These are phyloP conservation scores for Leishmania mexicana DNA, from an alignment of 208 protist species.

Conservation along the genomic window DNA sequence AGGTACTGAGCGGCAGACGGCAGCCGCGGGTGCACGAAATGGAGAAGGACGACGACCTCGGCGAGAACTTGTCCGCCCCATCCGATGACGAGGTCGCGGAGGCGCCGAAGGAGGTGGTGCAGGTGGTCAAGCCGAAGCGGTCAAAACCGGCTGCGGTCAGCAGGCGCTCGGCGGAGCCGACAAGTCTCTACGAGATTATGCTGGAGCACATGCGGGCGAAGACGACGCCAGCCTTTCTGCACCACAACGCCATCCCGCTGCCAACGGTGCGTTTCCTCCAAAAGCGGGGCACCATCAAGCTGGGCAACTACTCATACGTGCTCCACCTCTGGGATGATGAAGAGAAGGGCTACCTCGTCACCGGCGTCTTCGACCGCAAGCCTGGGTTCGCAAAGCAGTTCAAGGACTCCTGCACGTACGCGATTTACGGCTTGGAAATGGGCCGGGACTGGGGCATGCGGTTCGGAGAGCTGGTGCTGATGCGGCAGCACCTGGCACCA, in stretches of 20 bases:
- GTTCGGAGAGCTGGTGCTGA: constrained; percentile 16
- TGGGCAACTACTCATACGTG: constrained; percentile 25
- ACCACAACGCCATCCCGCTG: constrained; percentile 71
- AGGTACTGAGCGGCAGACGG: constrained; percentile 15
- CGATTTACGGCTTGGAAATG: constrained; percentile 27
- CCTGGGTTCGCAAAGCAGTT: constrained; percentile 25
- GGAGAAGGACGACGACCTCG: not conserved
- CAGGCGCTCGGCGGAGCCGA: not conserved
- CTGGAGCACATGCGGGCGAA: constrained; percentile 45
- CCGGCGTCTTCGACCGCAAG: constrained; percentile 74
- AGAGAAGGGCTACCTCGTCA: constrained; percentile 65
- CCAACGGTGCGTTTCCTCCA: constrained; percentile 57
- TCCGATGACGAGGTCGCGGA: not conserved
- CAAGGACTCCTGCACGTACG: constrained; percentile 16
- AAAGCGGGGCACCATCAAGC: constrained; percentile 48
- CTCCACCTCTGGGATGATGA: constrained; percentile 85
- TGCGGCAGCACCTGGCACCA: constrained; percentile 25
- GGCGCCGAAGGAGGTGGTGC: not conserved
- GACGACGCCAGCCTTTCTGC: constrained; percentile 57
- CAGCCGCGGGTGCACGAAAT: constrained; percentile 11
- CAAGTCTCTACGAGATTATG: constrained; percentile 22
- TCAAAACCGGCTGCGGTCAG: not conserved
- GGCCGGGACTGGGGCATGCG: constrained; percentile 29
- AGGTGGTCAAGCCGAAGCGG: not conserved
- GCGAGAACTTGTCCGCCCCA: not conserved